A percentile compares a stretch with the other conserved stretches of the same genome.
phyloP scores from a whole-genome alignment of 1,284 basidiomycete genomes.

The Heterobasidion occidentale region DNA sequence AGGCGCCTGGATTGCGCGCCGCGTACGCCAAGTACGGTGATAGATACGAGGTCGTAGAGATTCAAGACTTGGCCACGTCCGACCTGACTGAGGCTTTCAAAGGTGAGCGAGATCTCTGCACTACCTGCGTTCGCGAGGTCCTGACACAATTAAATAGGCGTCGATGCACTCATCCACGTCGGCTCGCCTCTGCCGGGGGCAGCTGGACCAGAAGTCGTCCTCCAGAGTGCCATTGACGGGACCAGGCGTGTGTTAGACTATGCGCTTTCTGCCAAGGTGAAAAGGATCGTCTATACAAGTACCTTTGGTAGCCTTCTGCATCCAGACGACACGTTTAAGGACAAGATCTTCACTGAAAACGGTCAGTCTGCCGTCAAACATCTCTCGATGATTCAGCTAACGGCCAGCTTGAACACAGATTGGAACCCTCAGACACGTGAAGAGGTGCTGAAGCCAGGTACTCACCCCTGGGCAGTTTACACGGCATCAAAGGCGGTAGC shows the following conservation, averaged over 20 bases:
- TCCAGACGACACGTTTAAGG: neutral
- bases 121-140: neutral
- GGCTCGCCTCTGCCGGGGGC: neutral
- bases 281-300: conserved; percentile 2
- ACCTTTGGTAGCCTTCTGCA: neutral
- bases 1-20: neutral
- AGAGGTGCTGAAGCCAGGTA: conserved; percentile 5
- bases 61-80: neutral
- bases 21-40: neutral
- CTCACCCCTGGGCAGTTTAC: conserved; percentile 7
- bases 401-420: neutral
- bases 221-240: conserved; percentile 1
- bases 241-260: neutral
- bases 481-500: conserved; percentile 15
- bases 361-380: neutral
- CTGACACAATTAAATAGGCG: neutral
- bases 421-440: conserved; percentile 1
- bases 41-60: neutral
- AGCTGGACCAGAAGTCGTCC: neutral
- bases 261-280: neutral
- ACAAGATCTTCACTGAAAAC: conserved; percentile 1
- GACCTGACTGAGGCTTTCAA: conserved; percentile 2
- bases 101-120: neutral
- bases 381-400: no score
- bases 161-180: conserved; percentile 4